These are phyloP conservation scores for Blastocystis sp. DNA, from an alignment of 352 stramenopile genomes.

Conservation along the genomic window DNA sequence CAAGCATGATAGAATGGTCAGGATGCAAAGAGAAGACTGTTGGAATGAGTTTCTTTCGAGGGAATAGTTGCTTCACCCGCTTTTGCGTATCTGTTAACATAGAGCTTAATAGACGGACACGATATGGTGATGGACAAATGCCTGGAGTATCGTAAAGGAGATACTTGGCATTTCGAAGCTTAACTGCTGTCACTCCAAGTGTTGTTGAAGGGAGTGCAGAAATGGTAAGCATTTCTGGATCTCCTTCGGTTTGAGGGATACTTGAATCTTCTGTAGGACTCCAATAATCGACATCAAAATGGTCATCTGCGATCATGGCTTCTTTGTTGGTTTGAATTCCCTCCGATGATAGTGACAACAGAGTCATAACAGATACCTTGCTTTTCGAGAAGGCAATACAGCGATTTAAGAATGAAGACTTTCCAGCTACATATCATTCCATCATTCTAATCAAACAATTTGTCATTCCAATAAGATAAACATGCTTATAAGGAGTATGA, in stretches of 20 bases:
- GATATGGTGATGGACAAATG: slow-evolving; percentile 11
- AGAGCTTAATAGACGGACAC: not conserved
- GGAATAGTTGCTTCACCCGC: not conserved
- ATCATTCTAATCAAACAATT: not conserved
- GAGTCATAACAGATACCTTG: not conserved
- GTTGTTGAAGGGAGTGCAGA: slow-evolving; percentile 6
- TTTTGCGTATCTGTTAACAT: not conserved
- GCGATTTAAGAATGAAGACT: slow-evolving; percentile 9
- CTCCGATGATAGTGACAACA: not conserved
- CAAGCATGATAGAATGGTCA: not conserved
- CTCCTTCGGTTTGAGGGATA: not conserved
- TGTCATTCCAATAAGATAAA: slow-evolving; percentile 39
- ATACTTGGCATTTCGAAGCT: not conserved
- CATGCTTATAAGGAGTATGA: not conserved
- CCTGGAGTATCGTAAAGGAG: slow-evolving; percentile 31
- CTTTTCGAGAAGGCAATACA: slow-evolving; percentile 8
- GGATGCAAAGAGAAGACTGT: slow-evolving; percentile 27
- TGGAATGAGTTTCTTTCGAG: not conserved
- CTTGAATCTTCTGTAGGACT: not conserved
- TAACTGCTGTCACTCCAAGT: not conserved
- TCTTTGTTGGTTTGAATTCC: not conserved
- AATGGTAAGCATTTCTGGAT: not conserved
- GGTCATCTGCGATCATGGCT: not conserved
- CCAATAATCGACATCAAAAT: slow-evolving; percentile 22
- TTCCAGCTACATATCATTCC: not conserved